Conservation (phyloP, 306 rosid genomes). For the Dicorynia guianensis region DNA sequence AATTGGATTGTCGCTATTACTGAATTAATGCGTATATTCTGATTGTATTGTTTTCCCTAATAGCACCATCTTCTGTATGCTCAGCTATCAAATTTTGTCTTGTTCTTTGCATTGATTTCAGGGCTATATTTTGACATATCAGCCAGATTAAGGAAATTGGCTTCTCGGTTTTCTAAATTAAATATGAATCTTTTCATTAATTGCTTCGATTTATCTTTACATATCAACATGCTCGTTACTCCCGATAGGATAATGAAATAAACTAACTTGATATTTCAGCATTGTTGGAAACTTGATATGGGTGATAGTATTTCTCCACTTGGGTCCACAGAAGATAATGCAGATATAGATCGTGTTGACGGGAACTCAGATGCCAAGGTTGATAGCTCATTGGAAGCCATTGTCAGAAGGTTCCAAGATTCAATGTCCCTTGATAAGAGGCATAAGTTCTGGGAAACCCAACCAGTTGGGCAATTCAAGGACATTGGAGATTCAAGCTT, state of each 20-base stretch:
- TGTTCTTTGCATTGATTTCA: not conserved
- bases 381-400: slow-evolving; percentile 58
- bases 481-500: slow-evolving; percentile 64
- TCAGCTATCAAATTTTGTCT: not conserved
- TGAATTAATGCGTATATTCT: not conserved
- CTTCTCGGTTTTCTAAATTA: not conserved
- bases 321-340: slow-evolving; percentile 48
- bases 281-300: slow-evolving; percentile 38
- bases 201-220: not conserved
- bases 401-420: slow-evolving; percentile 65
- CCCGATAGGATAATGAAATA: not conserved
- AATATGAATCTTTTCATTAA: not conserved
- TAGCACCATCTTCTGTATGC: not conserved
- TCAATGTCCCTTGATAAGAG: slow-evolving; percentile 63
- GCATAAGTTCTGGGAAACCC: slow-evolving; percentile 41
- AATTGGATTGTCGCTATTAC: not conserved
- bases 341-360: slow-evolving; percentile 48
- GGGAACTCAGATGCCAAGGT: slow-evolving; percentile 42
- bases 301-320: slow-evolving; percentile 54
- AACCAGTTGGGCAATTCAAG: slow-evolving; percentile 83
- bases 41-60: not conserved
- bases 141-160: not conserved
- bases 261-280: not conserved
- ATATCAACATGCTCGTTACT: not conserved
- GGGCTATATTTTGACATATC: not conserved